A percentile compares a stretch with the other conserved stretches of the same genome.
Conservation (phyloP, 2,329 filamentous ascomycete species). For the Monilinia laxa region DNA sequence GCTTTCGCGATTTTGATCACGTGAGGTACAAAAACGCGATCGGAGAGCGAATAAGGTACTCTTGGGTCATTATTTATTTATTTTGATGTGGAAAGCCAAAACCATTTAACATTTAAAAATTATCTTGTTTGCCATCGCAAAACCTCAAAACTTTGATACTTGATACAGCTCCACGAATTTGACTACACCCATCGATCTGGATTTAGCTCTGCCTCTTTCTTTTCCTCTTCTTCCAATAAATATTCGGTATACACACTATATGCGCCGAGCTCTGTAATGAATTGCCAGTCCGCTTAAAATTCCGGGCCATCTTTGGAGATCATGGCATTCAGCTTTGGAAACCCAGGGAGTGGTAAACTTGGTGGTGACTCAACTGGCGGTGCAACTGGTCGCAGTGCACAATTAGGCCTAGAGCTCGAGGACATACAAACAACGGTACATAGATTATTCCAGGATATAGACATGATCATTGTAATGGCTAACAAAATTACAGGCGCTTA, state of each 20-base stretch:
- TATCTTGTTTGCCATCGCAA: not conserved
- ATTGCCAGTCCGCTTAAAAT: constrained; percentile 39
- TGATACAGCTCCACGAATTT: not conserved
- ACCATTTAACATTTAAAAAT: not conserved
- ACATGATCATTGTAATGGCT: constrained; percentile 20
- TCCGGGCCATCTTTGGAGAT: constrained; percentile 44
- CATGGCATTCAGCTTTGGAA: constrained; percentile 67
- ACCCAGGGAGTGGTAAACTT: constrained; percentile 47
- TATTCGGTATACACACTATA: constrained; percentile 30
- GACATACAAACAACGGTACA: constrained; percentile 80
- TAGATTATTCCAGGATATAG: constrained; percentile 10
- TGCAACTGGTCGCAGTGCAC: constrained; percentile 43
- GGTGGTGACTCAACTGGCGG: constrained; percentile 47
- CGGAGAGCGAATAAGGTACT: constrained; percentile 8
- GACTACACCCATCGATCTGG: constrained; percentile 4
- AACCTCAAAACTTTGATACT: not conserved
- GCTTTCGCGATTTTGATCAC: constrained; percentile 22
- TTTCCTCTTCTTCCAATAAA: constrained; percentile 13
- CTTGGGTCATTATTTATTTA: not conserved
- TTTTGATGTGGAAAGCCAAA: constrained; percentile 5
- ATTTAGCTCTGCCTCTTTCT: constrained; percentile 2
- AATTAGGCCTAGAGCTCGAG: constrained; percentile 65
- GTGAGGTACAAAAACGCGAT: constrained; percentile 21
- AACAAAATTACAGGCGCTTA: constrained; percentile 58
- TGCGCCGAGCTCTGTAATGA: constrained; percentile 38